phyloP scores from a whole-genome alignment of 441 rosid species.

The Bruguiera hainesii region DNA sequence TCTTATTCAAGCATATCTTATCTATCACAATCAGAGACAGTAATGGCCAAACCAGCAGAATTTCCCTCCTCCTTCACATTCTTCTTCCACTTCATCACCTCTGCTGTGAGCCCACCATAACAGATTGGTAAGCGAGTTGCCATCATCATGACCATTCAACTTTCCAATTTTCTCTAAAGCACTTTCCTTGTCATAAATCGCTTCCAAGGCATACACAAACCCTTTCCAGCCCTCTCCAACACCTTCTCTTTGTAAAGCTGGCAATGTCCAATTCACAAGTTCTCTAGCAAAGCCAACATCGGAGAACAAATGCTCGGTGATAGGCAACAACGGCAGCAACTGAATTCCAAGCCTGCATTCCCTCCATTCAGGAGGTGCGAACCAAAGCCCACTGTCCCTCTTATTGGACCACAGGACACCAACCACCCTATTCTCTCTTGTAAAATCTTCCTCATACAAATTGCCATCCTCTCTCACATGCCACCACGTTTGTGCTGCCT shows the following conservation, averaged over 20 bases:
- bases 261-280: slow-evolving; percentile 85
- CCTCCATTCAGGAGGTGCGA: slow-evolving; percentile 73
- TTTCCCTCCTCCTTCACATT: slow-evolving; percentile 46
- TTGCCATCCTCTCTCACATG: slow-evolving; percentile 62
- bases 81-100: slow-evolving; percentile 32
- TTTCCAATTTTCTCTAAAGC: slow-evolving; percentile 57
- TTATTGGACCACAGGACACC: slow-evolving; percentile 94
- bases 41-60: slow-evolving; percentile 74
- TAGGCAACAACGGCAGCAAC: slow-evolving; percentile 67
- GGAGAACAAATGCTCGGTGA: slow-evolving; percentile 70
- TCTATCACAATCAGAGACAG: slow-evolving; percentile 38
- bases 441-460: slow-evolving; percentile 64
- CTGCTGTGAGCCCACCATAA: slow-evolving; percentile 94
- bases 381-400: slow-evolving; percentile 91
- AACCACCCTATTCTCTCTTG: slow-evolving; percentile 69
- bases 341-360: slow-evolving; percentile 95
- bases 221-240: slow-evolving; percentile 98
- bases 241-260: slow-evolving; percentile 59
- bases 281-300: slow-evolving; percentile 51
- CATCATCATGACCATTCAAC: slow-evolving; percentile 60
- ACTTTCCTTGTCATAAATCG: slow-evolving; percentile 49
- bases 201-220: slow-evolving; percentile 82
- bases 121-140: slow-evolving; percentile 76
- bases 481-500: slow-evolving; percentile 95
- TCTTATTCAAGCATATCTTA: background rate